These are phyloP conservation scores for Ogataea philodendri DNA, from an alignment of 805 yeast genomes.

Conservation along the genomic window DNA sequence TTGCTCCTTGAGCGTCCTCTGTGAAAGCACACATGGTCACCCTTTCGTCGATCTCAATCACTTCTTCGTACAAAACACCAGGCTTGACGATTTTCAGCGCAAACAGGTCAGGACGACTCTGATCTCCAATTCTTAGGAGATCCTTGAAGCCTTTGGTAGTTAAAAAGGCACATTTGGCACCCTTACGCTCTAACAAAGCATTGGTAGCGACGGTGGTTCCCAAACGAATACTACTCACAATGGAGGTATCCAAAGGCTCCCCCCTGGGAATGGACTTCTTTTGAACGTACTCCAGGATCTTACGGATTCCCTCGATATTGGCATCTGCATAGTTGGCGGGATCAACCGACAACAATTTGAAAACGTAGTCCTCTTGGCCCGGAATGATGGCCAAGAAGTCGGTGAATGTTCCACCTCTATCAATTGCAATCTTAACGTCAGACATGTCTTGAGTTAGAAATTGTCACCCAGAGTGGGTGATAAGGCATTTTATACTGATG, in stretches of 20 bases:
- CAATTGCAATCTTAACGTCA: slow-evolving; percentile 16
- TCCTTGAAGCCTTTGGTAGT: slow-evolving; percentile 35
- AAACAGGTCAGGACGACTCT: slow-evolving; percentile 29
- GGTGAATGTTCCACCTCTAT: slow-evolving; percentile 41
- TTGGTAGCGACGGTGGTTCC: slow-evolving; percentile 33
- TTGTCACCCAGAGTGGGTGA: background rate
- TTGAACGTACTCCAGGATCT: slow-evolving; percentile 23
- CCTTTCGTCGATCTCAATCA: slow-evolving; percentile 25
- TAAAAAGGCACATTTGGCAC: slow-evolving; percentile 22
- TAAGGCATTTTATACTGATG: background rate
- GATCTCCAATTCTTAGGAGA: slow-evolving; percentile 34
- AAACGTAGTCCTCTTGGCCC: slow-evolving; percentile 10
- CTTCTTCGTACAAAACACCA: slow-evolving; percentile 21
- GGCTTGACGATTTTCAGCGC: slow-evolving; percentile 25
- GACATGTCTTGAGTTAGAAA: slow-evolving; percentile 3
- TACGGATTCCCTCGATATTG: slow-evolving; percentile 29
- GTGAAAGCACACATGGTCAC: slow-evolving; percentile 27
- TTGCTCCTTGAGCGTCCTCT: slow-evolving; percentile 21
- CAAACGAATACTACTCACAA: slow-evolving; percentile 25
- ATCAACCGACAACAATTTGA: slow-evolving; percentile 21
- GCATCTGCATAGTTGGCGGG: slow-evolving; percentile 30
- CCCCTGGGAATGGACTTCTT: slow-evolving; percentile 21
- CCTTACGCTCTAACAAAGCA: slow-evolving; percentile 26
- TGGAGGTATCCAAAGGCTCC: slow-evolving; percentile 17
- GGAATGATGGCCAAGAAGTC: slow-evolving; percentile 12